Percentiles rank a stretch among this genome's conserved stretches.
phyloP scores from a whole-genome alignment of 108 stramenopile genomes.

The Discostella pseudostelligera region DNA sequence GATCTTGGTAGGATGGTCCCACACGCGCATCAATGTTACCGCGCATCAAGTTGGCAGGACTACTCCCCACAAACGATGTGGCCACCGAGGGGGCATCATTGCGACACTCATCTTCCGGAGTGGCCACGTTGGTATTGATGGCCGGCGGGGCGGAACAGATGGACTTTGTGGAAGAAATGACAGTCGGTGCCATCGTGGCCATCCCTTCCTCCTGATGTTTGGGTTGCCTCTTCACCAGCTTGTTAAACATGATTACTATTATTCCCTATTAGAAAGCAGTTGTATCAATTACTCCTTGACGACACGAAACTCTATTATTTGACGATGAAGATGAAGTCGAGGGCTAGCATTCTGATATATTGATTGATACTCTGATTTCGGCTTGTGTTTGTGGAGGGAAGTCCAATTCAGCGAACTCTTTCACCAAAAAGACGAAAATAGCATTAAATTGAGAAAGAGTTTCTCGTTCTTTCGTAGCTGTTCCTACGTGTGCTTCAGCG shows the following conservation, averaged over 20 bases:
- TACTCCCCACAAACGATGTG: neutral
- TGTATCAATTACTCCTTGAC: too few species aligned
- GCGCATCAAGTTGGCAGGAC: neutral
- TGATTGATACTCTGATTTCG: too few species aligned
- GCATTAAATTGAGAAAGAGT: too few species aligned
- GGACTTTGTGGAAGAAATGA: neutral
- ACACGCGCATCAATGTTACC: neutral
- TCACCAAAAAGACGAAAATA: too few species aligned
- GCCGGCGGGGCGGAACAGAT: neutral
- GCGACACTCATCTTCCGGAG: neutral
- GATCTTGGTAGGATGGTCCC: constrained; percentile 44
- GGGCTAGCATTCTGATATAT: too few species aligned
- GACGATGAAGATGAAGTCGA: too few species aligned
- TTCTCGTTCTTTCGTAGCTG: too few species aligned
- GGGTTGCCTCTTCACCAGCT: neutral
- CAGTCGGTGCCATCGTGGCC: neutral
- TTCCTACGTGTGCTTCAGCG: too few species aligned
- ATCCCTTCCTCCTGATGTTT: neutral
- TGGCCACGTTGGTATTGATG: neutral
- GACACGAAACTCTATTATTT: too few species aligned
- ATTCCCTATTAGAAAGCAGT: too few species aligned
- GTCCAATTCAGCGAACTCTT: too few species aligned
- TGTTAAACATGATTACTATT: constrained; percentile 1
- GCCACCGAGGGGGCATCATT: neutral
- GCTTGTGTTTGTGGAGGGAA: too few species aligned